These are phyloP conservation scores for Hebeloma cylindrosporum DNA, from an alignment of 768 basidiomycete genomes.

Conservation along the genomic window DNA sequence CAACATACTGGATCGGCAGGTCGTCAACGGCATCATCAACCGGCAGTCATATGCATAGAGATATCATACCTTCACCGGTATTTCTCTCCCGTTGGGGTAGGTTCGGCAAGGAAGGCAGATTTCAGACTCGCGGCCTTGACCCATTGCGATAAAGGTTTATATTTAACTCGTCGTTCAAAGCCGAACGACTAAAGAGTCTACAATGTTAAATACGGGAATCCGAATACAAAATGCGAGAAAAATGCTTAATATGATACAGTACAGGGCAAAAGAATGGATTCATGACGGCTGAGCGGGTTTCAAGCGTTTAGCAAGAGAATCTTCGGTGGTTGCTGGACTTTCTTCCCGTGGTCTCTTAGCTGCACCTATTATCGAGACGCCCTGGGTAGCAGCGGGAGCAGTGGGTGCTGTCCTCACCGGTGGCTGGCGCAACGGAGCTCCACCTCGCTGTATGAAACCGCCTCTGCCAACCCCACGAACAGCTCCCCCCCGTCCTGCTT, in stretches of 20 bases:
- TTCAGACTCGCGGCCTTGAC: too few relatives aligned
- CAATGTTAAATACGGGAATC: not conserved
- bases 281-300: conserved; percentile 49
- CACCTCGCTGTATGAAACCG: conserved; percentile 38
- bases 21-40: too few relatives aligned
- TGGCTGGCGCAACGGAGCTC: conserved; percentile 29
- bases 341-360: conserved; percentile 71
- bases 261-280: conserved; percentile 20
- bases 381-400: conserved; percentile 34
- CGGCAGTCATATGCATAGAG: too few relatives aligned
- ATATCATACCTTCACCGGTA: too few relatives aligned
- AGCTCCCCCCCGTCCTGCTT: conserved; percentile 17
- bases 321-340: conserved; percentile 41
- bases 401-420: conserved; percentile 25
- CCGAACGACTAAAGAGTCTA: not conserved
- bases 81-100: too few relatives aligned
- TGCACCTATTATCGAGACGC: conserved; percentile 63
- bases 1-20: too few relatives aligned
- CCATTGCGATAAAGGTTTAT: too few relatives aligned
- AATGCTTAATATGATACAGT: conserved; percentile 19
- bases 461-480: conserved; percentile 24
- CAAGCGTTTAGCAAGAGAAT: conserved; percentile 65
- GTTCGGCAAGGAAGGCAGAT: too few relatives aligned
- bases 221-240: conserved; percentile 7
- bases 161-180: too few relatives aligned